phyloP scores from a whole-genome alignment of 1,284 basidiomycete genomes.

The Mycena citricolor region DNA sequence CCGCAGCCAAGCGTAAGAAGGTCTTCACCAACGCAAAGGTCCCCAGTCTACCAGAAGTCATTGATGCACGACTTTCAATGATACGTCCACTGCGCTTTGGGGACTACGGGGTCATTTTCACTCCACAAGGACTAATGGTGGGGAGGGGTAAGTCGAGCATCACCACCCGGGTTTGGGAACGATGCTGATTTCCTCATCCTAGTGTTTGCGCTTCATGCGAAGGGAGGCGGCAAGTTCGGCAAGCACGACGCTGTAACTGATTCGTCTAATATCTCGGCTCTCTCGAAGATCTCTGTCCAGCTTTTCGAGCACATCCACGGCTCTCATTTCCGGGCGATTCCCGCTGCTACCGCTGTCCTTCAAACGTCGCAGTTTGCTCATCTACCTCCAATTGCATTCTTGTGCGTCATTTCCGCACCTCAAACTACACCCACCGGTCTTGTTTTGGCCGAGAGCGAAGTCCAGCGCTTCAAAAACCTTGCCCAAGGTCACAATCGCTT shows the following conservation, averaged over 20 bases:
- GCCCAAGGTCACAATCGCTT: neutral
- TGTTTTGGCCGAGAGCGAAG: neutral
- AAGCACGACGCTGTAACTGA: slow-evolving; percentile 6
- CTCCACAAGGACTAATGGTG: slow-evolving; percentile 1
- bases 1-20: slow-evolving; percentile 3
- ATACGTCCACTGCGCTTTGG: too few species aligned
- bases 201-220: slow-evolving; percentile 1
- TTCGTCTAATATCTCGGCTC: slow-evolving; percentile 7
- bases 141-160: neutral
- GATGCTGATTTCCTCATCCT: neutral
- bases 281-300: slow-evolving; percentile 2
- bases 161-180: neutral
- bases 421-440: neutral
- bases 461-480: neutral
- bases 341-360: neutral
- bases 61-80: slow-evolving; percentile 1
- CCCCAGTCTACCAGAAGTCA: slow-evolving; percentile 1
- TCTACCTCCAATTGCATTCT: neutral
- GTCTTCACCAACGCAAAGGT: slow-evolving; percentile 3
- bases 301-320: slow-evolving; percentile 1
- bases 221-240: slow-evolving; percentile 8
- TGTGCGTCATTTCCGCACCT: neutral
- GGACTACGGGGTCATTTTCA: slow-evolving; percentile 6
- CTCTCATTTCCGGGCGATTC: slow-evolving; percentile 4
- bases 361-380: slow-evolving; percentile 1